Evolutionary conservation across 371 early-diverging fungal genomes (phyloP).

Genomic region (Choanephora cucurbitarum): DNA sequence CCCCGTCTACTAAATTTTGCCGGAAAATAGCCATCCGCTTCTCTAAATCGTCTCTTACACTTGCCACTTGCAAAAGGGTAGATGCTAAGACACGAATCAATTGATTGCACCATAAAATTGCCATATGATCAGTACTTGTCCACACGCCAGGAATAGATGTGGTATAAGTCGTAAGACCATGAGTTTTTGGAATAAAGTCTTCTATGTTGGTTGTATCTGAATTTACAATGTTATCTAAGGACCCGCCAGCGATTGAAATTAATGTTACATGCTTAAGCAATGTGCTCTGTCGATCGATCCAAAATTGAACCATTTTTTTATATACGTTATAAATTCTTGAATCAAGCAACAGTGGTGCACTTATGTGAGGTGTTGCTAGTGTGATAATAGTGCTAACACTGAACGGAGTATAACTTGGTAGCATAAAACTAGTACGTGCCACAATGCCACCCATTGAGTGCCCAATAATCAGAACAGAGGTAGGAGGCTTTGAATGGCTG

Average conservation of each 20-base stretch:
- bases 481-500: slow-evolving; percentile 19
- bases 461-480: slow-evolving; percentile 81
- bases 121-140: slow-evolving; percentile 87
- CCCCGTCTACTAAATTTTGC: slow-evolving; percentile 8
- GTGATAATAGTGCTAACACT: slow-evolving; percentile 84
- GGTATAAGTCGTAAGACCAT: slow-evolving; percentile 74
- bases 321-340: slow-evolving; percentile 67
- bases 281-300: slow-evolving; percentile 51
- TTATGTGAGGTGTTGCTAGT: slow-evolving; percentile 86
- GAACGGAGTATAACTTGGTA: slow-evolving; percentile 64
- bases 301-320: slow-evolving; percentile 58
- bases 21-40: slow-evolving; percentile 21
- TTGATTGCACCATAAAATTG: slow-evolving; percentile 95
- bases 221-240: slow-evolving; percentile 77
- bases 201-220: slow-evolving; percentile 72
- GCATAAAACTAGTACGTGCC: slow-evolving; percentile 73
- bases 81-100: slow-evolving; percentile 60
- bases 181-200: slow-evolving; percentile 54
- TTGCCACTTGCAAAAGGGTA: slow-evolving; percentile 57
- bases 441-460: slow-evolving; percentile 98
- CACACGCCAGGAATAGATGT: slow-evolving; percentile 85
- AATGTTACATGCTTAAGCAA: slow-evolving; percentile 56
- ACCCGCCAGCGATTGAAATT: slow-evolving; percentile 90
- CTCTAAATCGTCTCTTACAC: slow-evolving; percentile 25
- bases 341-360: slow-evolving; percentile 79